Evolutionary conservation across 139 green algal species (phyloP).

Genomic region (Ulvella scutata): DNA sequence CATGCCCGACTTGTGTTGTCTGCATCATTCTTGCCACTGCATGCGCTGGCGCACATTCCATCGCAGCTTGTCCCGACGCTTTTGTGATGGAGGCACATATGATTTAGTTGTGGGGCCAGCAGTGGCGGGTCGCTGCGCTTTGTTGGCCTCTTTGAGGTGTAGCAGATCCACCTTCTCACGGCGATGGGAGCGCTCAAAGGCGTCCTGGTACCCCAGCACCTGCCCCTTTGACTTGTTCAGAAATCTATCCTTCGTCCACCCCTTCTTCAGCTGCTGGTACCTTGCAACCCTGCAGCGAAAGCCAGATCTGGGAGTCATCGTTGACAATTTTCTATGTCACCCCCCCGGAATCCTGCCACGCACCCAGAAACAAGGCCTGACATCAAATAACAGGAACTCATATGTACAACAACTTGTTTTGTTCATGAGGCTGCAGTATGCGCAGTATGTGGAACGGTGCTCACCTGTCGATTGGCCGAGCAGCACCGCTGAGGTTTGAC

Average conservation of each 20-base stretch:
- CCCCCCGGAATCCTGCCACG: neutral
- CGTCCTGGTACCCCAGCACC: neutral
- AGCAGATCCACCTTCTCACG: neutral
- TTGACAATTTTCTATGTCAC: neutral
- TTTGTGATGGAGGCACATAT: neutral
- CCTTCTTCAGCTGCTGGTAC: constrained; percentile 1
- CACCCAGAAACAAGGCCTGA: neutral
- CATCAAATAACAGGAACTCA: neutral
- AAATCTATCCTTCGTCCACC: neutral
- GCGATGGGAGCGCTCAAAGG: neutral
- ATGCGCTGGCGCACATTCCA: neutral
- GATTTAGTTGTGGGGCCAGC: neutral
- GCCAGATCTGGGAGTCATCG: no score
- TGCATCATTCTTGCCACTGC: neutral
- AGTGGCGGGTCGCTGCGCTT: neutral
- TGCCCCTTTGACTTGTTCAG: neutral
- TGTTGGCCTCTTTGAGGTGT: neutral
- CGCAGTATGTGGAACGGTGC: neutral
- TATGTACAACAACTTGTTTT: neutral
- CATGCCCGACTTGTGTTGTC: no score
- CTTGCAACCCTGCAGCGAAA: neutral
- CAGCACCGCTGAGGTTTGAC: neutral
- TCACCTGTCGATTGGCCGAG: neutral
- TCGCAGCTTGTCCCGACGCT: neutral
- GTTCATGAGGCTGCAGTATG: neutral